Evolutionary conservation across 148 eudicot genomes (phyloP).

Genomic region (Diospyros kaki): DNA sequence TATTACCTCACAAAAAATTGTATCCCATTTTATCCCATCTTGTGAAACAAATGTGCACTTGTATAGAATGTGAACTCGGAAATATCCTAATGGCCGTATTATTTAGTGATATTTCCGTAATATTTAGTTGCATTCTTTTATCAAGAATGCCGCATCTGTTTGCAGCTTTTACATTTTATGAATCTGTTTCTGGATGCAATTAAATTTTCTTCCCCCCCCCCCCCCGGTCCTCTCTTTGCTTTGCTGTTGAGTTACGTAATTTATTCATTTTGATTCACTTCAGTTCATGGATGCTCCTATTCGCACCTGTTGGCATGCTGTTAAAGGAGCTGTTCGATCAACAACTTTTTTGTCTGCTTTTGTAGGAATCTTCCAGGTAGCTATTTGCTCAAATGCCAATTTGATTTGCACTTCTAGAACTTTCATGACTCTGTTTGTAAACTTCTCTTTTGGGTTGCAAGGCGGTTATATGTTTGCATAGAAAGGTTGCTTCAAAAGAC

Average conservation of each 20-base stretch:
- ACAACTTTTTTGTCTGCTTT: slow-evolving; percentile 88
- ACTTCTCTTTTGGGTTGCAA: slow-evolving; percentile 30
- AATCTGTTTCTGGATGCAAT: neutral
- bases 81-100: slow-evolving; percentile 1
- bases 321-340: slow-evolving; percentile 86
- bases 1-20: too few species aligned
- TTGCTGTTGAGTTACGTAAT: neutral
- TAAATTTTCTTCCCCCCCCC: neutral
- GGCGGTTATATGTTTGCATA: slow-evolving; percentile 88
- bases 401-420: neutral
- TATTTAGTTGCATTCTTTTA: neutral
- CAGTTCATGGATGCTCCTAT: slow-evolving; percentile 86
- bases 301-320: slow-evolving; percentile 83
- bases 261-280: slow-evolving; percentile 2
- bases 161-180: neutral
- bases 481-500: slow-evolving; percentile 86
- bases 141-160: neutral
- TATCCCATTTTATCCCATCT: too few species aligned
- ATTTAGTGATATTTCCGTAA: neutral
- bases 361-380: slow-evolving; percentile 96
- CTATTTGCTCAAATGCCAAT: slow-evolving; percentile 5
- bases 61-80: neutral
- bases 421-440: slow-evolving; percentile 1
- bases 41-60: too few species aligned
- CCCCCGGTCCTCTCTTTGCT: neutral